Base-by-base conservation (phyloP, 176 grass and related monocot species). In the Olyra latifolia region DNA sequence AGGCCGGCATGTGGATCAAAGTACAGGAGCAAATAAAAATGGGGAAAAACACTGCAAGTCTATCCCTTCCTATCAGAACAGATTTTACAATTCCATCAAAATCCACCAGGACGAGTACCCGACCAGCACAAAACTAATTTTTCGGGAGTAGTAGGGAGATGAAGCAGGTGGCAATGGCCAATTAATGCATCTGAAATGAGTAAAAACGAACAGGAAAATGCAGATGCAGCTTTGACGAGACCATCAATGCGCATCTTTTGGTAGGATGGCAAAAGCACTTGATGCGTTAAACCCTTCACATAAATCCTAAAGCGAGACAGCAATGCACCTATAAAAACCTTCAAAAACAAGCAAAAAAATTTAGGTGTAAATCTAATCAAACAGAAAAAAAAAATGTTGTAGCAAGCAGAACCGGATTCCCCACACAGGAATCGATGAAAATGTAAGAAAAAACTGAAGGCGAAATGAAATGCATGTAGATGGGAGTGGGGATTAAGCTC, bases 1-100 rank as follows among this genome's bases (percentile, higher is more conserved):
- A 80, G 25, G 48, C 62, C 62, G 28, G 11, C 20, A n/a, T 81
- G 71, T 77, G 23, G 57, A 64, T 77, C 82, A 64, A 70, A 77
- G 82, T 84, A 84, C 13, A 81, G 19, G 46, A 77, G 71, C 48
- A 12, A 4, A 23, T 71, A 71, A 77, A 24, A 62, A 64, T 25
- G 41, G 60, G 57, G 72, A 66, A 38, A 3, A 62, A n/a, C 59
- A 56, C 5, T 13, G 20, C 38, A 25, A 46, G 72, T 43, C 43
- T 76, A 55, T 82, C 79, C 72, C 40, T 61, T 69, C 64, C 44
- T 55, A 20, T 78, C 46, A 39, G n/a, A 4, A 15, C 28, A 65
- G 57, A 86, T 74, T 74, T 10, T 67, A 27, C 58, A 30, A 19
- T 45, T 17, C 56, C 24, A 25, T 25, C 24, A 68, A 8, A 71